Evolutionary conservation across 768 basidiomycete species (phyloP).

Genomic region (Russula ochroleuca): DNA sequence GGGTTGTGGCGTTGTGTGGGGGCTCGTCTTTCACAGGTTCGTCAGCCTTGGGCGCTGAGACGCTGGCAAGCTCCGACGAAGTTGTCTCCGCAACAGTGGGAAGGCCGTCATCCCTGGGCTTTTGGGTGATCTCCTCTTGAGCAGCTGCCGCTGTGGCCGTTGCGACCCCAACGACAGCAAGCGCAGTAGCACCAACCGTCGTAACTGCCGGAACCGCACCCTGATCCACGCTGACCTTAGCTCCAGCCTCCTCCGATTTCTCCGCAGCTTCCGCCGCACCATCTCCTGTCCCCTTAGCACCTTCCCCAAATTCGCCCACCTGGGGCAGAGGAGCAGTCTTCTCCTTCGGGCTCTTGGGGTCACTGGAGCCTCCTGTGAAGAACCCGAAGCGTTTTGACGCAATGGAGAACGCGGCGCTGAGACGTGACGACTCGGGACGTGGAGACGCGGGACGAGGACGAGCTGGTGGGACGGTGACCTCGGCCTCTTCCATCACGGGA

Average conservation of each 20-base stretch:
- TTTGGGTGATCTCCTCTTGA: not conserved
- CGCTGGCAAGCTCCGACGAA: constrained; percentile 18
- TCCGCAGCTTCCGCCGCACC: constrained; percentile 23
- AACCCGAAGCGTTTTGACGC: constrained; percentile 60
- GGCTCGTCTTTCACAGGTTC: constrained; percentile 25
- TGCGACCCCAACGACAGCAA: constrained; percentile 23
- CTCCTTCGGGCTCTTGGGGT: constrained; percentile 33
- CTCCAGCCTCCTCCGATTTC: constrained; percentile 18
- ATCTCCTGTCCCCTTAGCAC: constrained; percentile 34
- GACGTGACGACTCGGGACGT: constrained; percentile 32
- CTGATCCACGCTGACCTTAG: not conserved
- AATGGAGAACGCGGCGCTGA: constrained; percentile 41
- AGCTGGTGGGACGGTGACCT: constrained; percentile 3
- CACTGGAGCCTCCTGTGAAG: constrained; percentile 38
- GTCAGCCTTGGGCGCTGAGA: constrained; percentile 27
- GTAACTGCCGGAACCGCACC: constrained; percentile 19
- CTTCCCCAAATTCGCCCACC: constrained; percentile 70
- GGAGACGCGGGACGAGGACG: constrained; percentile 33
- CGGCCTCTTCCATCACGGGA: constrained; percentile 16
- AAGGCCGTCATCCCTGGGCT: constrained; percentile 22
- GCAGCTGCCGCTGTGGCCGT: not conserved
- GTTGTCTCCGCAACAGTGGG: constrained; percentile 25
- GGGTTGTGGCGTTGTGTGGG: not conserved
- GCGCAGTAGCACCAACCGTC: constrained; percentile 25
- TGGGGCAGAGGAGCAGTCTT: constrained; percentile 36